Base-by-base conservation (phyloP, 371 early-diverging fungal genomes). In the Entomophthora muscae region DNA sequence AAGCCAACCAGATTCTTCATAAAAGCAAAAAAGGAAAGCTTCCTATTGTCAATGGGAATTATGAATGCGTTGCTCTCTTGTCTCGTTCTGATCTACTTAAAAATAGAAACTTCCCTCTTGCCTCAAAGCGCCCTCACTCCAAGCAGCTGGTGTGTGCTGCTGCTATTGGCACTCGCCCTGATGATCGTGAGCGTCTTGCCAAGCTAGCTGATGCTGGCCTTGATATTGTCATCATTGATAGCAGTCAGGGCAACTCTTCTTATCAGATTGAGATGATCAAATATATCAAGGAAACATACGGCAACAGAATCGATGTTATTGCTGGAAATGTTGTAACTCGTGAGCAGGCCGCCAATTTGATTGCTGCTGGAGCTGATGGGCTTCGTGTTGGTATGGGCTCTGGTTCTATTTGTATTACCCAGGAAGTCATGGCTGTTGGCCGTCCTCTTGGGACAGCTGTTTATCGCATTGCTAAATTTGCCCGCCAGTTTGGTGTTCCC, bases 381-480 rank as follows among this genome's bases (percentile, higher is more conserved):
- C 78, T 96, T 61, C 85, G 93, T 68, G 83, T 96, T 62, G 97
- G 97, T 66, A 96, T 96, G 97, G 97, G 97, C 57, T 86, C 86
- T 65, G 97, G 97, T 27, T 89, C 89, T 30, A 96, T 96, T 73
- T 96, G 97, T 82, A 96, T 94, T 66, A 96, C 96, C 33, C 96
- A 96, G 72, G 97, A 95, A 80, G 94, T 94, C 68, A 94, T 94
- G 94, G 95, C 95, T 31, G 91, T 91, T 66, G 97, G 97, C 70
- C 87, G 97, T 70, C 95, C 95, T 53, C 97, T 95, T 73, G 97
- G 90, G n/a, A 94, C 95, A 22, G 97, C 94, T 29, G 97, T 96
- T 58, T 92, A 81, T 79, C 86, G 86, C 72, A 95, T 96, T 24
- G 86, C 94, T 32, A 81, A 90, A 75, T 93, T 88, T 71, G 91